Evolutionary conservation across 2,329 filamentous ascomycete genomes (phyloP).

Genomic region (Fusarium scirpi): DNA sequence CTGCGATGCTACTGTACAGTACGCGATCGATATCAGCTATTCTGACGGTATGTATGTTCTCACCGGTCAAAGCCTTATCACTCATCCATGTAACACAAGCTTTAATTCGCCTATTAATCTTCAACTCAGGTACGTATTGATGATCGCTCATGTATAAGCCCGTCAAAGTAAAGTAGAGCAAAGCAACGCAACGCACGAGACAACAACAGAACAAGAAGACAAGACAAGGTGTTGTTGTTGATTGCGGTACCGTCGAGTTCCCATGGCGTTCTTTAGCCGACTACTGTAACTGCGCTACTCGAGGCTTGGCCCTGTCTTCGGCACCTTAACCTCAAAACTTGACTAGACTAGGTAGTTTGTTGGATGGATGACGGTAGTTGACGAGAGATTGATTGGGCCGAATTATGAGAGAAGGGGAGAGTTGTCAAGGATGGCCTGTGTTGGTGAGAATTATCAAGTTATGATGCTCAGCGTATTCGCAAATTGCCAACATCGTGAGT

Average conservation of each 20-base stretch:
- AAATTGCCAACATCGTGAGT: conserved; percentile 1
- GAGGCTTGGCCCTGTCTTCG: conserved; percentile 33
- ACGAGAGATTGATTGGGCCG: not conserved
- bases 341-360: conserved; percentile 1
- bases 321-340: conserved; percentile 33
- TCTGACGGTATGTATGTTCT: conserved; percentile 10
- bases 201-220: conserved; percentile 12
- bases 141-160: not conserved
- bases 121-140: conserved; percentile 1
- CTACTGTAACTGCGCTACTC: conserved; percentile 17
- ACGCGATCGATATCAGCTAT: conserved; percentile 7
- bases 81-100: conserved; percentile 12
- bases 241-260: conserved; percentile 31
- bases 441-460: not conserved
- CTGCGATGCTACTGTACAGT: conserved; percentile 2
- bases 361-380: conserved; percentile 7
- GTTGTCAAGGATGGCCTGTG: not conserved
- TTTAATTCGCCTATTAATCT: conserved; percentile 6
- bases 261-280: conserved; percentile 34
- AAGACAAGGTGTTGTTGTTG: not conserved
- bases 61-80: conserved; percentile 36
- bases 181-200: conserved; percentile 22
- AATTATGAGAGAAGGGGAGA: not conserved
- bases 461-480: conserved; percentile 28
- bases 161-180: not conserved